Evolutionary conservation across 371 early-diverging fungal species (phyloP).

Genomic region (Saksenaea vasiformis): DNA sequence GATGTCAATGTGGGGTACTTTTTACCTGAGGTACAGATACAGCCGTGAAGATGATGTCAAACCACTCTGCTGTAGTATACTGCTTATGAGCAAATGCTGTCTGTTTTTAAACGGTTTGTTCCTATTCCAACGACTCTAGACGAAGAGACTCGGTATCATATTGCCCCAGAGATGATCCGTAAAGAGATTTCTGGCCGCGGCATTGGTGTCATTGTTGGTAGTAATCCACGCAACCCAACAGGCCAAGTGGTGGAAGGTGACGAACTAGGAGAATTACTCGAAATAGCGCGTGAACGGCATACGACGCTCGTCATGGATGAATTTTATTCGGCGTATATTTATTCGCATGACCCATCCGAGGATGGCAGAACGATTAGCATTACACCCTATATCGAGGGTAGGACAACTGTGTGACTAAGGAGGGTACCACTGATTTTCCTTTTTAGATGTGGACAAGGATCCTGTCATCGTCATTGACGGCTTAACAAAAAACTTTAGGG

Average conservation of each 20-base stretch:
- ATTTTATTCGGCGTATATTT: conserved; percentile 56
- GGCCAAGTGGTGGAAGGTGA: conserved; percentile 52
- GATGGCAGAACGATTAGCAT: conserved; percentile 44
- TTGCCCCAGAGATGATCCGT: conserved; percentile 36
- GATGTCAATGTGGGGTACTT: conserved; percentile 56
- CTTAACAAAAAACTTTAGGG: conserved; percentile 48
- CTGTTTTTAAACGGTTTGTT: conserved; percentile 53
- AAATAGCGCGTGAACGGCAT: conserved; percentile 39
- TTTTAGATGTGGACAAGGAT: conserved; percentile 45
- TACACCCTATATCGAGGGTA: conserved; percentile 36
- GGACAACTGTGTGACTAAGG: too few relatives aligned
- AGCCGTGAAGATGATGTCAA: background rate
- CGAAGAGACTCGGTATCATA: conserved; percentile 42
- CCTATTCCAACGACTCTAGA: conserved; percentile 55
- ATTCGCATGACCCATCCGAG: conserved; percentile 28
- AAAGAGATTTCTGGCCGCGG: conserved; percentile 50
- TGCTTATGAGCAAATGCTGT: conserved; percentile 49
- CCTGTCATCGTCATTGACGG: conserved; percentile 51
- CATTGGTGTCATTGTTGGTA: conserved; percentile 47
- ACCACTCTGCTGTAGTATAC: conserved; percentile 28
- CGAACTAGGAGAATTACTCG: conserved; percentile 36
- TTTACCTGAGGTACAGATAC: conserved; percentile 37
- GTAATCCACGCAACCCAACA: conserved; percentile 59
- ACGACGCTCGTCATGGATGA: conserved; percentile 52
- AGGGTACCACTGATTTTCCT: background rate